Evolutionary conservation across 768 basidiomycete species (phyloP), one percentile per base, ranked within the genome.

Genomic region (Boletus rubropictus): DNA sequence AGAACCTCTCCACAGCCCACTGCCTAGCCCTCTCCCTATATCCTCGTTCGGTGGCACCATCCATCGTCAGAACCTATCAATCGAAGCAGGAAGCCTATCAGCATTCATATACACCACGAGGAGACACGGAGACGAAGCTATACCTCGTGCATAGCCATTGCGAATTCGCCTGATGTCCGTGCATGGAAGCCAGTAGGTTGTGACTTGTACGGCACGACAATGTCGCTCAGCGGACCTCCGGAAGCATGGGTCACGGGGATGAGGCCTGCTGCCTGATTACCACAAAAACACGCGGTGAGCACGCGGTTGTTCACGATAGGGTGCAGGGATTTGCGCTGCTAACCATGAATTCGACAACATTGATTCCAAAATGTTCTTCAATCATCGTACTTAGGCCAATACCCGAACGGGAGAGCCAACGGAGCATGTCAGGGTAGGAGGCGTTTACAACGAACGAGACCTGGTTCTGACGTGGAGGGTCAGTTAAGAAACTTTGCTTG

Each of bases 281-380:
- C 28, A 40, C n/a, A 20, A 14, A 39, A 29, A 45, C 58, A 44
- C 33, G 53, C 31, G 29, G 36, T 52, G 14, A 55, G 49, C 52
- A 54, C 41, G 50, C 46, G 55, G 35, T 32, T 4, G 28, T 25
- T 48, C 9, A 32, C n/a, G 8, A 29, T 4, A n/a, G 28, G 31
- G 7, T 25, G 35, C 9, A 39, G 17, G 42, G 48, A 25, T 53
- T 7, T 18, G 39, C 40, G 48, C 53, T 18, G 64, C 78, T 53
- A 40, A 89, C 94, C 94, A 98, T 95, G 57, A 89, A 95, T 64
- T 99, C 95, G 7, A 99, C 95, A 31, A 99, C 77, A 56, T 93
- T 96, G 64, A 99, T 98, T 3, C 96, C 95, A 52, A 98, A 99
- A 63, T 99, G 95, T 65, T 99, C 95, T 60, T 98, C 93, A 0